Percentiles rank a stretch among this genome's conserved stretches.
These are phyloP conservation scores for Exobasidium rhododendri DNA, from an alignment of 1,284 basidiomycete species.

Conservation along the genomic window DNA sequence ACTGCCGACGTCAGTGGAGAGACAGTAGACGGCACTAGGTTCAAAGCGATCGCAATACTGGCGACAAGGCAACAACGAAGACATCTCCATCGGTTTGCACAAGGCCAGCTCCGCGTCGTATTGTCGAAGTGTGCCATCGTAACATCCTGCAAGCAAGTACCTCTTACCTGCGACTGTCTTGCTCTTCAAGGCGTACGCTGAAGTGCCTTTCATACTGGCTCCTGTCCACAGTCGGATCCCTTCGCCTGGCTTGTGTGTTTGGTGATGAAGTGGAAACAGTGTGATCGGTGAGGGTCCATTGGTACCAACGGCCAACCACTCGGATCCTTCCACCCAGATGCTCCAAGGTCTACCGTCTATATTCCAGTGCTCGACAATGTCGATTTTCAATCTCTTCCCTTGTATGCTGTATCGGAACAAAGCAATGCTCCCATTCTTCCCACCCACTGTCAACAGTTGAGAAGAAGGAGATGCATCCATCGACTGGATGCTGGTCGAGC, in stretches of 20 bases:
- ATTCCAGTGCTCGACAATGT: neutral
- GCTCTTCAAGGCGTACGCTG: neutral
- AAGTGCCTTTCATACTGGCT: neutral
- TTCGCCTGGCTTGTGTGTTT: neutral
- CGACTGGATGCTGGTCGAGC: neutral
- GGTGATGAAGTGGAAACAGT: neutral
- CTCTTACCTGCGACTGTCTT: neutral
- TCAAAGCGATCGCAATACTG: neutral
- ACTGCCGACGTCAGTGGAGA: neutral
- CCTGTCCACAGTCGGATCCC: neutral
- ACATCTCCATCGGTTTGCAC: neutral
- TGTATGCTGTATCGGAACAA: neutral
- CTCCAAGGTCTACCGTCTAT: neutral
- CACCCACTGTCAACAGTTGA: neutral
- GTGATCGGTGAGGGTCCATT: neutral
- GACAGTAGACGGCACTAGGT: constrained; percentile 8
- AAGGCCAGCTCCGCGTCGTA: neutral
- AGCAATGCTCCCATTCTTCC: neutral
- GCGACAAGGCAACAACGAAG: neutral
- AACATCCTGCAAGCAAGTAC: constrained; percentile 4
- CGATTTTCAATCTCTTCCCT: neutral
- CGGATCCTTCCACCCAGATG: neutral
- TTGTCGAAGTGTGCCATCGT: constrained; percentile 2
- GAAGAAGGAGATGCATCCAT: neutral
- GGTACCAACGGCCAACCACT: constrained; percentile 9